Evolutionary conservation across 2,329 filamentous ascomycete species (phyloP).

Genomic region (Cyanodermella asteris): DNA sequence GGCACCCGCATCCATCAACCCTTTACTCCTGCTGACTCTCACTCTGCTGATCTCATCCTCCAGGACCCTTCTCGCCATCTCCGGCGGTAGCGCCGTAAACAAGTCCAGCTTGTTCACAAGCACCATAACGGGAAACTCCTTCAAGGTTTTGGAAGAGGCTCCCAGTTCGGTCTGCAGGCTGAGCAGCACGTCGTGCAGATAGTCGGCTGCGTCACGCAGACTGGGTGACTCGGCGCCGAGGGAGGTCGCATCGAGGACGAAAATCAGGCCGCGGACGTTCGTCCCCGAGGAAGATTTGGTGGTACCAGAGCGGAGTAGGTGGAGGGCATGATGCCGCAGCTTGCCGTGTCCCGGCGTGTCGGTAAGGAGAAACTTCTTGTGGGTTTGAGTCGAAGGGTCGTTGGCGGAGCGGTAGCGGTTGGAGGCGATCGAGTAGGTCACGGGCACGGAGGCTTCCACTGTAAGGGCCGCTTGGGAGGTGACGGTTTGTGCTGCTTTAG

Average conservation of each 20-base stretch:
- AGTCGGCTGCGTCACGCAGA: conserved; percentile 54
- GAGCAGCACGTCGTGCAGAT: conserved; percentile 77
- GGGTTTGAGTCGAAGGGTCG: conserved; percentile 34
- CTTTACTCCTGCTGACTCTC: conserved; percentile 53
- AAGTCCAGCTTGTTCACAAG: conserved; percentile 92
- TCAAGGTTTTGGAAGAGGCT: conserved; percentile 34
- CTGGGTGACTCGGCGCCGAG: conserved; percentile 26
- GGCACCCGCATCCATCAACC: conserved; percentile 62
- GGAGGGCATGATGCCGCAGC: conserved; percentile 49
- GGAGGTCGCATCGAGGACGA: conserved; percentile 66
- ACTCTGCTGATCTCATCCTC: conserved; percentile 67
- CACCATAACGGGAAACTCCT: conserved; percentile 51
- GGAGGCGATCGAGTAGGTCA: conserved; percentile 28
- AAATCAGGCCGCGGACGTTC: conserved; percentile 56
- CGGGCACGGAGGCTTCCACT: conserved; percentile 33
- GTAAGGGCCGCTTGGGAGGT: conserved; percentile 39
- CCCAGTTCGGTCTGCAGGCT: conserved; percentile 44
- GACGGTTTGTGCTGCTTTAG: conserved; percentile 27
- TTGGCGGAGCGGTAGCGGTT: conserved; percentile 43
- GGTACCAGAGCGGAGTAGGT: conserved; percentile 23
- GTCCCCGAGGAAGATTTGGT: too few species aligned
- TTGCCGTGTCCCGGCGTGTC: conserved; percentile 96
- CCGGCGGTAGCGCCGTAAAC: conserved; percentile 71
- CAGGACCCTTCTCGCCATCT: conserved; percentile 50
- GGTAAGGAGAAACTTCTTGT: conserved; percentile 51